Evolutionary conservation across 2,329 filamentous ascomycete species (phyloP), one percentile per base, ranked within the genome.

Genomic region (Dryadomyces quercus-mongolicae): DNA sequence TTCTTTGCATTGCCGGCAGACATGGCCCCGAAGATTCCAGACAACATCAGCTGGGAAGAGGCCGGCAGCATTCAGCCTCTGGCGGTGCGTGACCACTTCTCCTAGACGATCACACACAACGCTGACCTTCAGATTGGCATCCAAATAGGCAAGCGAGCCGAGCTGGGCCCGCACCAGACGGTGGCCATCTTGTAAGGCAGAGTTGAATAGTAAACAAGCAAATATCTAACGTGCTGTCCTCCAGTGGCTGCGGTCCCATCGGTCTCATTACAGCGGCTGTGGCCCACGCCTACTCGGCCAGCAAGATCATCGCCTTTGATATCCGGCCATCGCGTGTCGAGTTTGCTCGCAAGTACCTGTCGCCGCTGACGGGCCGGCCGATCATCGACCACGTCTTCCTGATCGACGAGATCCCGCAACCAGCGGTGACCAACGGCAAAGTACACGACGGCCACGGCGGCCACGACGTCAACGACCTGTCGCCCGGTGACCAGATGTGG

Each of bases 11-110:
- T 92, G 12, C 88, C 91, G 2, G 82, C 86, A 62, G 92, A 96
- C 68, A 95, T 94, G 68, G 95, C 89, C 77, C 94, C 92, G 71
- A 88, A 88, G 73, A 79, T 97, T 2, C 90, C 92, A 1, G 81
- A 85, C 20, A 69, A 73, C 59, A 81, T 96, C 53, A 82, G 78
- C 0, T 73, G 94, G 53, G 86, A 92, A 65, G 89, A 96, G 70
- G 92, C 90, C 54, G 91, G 92, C 2, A 71, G 96, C 58, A 82
- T 96, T 64, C 92, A 97, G 75, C 89, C 89, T 2, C 78, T 94
- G 43, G 83, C 86, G 48, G 89, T 56, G 18, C 1, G 55, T 52
- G 2, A 3, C 5, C 9, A 2, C 6, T 13, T 8, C 20, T 15
- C 5, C 15, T 8, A 47, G 13, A 38, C 10, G 36, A 9, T 13